Evolutionary conservation across 2,329 filamentous ascomycete species (phyloP).

Genomic region (Teratosphaeria viscida): DNA sequence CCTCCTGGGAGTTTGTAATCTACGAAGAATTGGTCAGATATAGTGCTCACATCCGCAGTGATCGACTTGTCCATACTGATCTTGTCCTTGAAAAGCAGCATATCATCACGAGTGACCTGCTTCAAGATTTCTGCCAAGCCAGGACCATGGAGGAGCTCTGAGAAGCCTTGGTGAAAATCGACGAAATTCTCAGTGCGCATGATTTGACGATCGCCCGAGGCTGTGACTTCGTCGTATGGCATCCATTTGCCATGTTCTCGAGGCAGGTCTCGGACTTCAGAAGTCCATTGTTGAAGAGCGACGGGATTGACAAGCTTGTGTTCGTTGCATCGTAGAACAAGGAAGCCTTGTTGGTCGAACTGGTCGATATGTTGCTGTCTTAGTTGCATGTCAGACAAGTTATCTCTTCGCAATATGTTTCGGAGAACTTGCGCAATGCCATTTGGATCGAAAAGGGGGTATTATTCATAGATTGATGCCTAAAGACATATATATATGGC

Average conservation of each 20-base stretch:
- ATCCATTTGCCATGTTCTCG: conserved; percentile 17
- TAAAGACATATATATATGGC: neutral
- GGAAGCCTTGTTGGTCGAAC: conserved; percentile 15
- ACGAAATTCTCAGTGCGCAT: conserved; percentile 21
- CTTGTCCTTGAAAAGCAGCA: conserved; percentile 36
- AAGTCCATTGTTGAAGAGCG: conserved; percentile 13
- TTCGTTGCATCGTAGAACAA: conserved; percentile 12
- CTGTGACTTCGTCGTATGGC: conserved; percentile 19
- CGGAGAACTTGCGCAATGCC: no score
- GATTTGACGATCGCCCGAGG: conserved; percentile 13
- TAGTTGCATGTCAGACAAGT: conserved; percentile 10
- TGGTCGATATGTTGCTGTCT: conserved; percentile 13
- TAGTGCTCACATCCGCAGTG: neutral
- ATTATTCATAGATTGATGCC: neutral
- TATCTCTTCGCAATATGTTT: neutral
- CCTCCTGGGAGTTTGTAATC: conserved; percentile 33
- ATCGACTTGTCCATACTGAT: conserved; percentile 30
- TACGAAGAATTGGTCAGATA: conserved; percentile 6
- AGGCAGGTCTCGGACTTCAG: conserved; percentile 14
- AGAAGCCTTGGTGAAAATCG: conserved; percentile 22
- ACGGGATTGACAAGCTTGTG: conserved; percentile 13
- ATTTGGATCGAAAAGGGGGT: neutral
- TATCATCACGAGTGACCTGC: conserved; percentile 28
- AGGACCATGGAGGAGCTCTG: conserved; percentile 27
- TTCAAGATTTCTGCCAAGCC: conserved; percentile 22